These are phyloP conservation scores for Boletus insuetus DNA, from an alignment of 768 basidiomycete genomes.

Conservation along the genomic window DNA sequence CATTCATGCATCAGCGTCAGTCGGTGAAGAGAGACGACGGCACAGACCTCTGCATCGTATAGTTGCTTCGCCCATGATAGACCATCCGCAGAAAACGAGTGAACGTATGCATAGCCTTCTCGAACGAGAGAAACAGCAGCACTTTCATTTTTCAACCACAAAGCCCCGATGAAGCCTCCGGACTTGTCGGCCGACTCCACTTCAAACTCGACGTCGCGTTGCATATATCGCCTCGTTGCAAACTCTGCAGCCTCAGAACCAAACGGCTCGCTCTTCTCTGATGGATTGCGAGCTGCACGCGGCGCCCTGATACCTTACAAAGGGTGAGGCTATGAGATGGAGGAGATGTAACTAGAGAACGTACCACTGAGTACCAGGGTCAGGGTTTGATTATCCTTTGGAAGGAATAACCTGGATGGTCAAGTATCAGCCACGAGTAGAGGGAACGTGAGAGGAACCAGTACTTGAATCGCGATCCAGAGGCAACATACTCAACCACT, in stretches of 20 bases:
- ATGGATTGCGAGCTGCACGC: conserved; percentile 72
- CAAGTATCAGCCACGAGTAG: background rate
- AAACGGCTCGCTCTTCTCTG: conserved; percentile 88
- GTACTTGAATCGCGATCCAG: conserved; percentile 94
- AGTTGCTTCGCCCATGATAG: conserved; percentile 79
- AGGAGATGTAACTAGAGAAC: background rate
- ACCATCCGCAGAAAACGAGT: conserved; percentile 82
- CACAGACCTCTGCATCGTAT: conserved; percentile 74
- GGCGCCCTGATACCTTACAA: conserved; percentile 84
- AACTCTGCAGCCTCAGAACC: conserved; percentile 83
- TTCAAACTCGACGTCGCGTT: conserved; percentile 92
- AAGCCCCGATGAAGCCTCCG: conserved; percentile 90
- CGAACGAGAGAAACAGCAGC: conserved; percentile 77
- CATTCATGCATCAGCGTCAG: conserved; percentile 4
- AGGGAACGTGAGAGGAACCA: conserved; percentile 12
- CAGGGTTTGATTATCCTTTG: conserved; percentile 89
- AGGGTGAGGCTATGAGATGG: conserved; percentile 2
- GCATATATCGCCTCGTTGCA: conserved; percentile 78
- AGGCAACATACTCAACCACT: conserved; percentile 89
- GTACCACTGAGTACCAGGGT: conserved; percentile 88
- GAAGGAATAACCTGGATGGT: conserved; percentile 64
- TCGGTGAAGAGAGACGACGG: background rate
- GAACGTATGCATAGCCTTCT: conserved; percentile 87
- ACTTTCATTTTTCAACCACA: conserved; percentile 85
- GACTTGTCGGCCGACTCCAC: conserved; percentile 90